Evolutionary conservation across 2,329 filamentous ascomycete species (phyloP).

Genomic region (Colletotrichum camelliae): DNA sequence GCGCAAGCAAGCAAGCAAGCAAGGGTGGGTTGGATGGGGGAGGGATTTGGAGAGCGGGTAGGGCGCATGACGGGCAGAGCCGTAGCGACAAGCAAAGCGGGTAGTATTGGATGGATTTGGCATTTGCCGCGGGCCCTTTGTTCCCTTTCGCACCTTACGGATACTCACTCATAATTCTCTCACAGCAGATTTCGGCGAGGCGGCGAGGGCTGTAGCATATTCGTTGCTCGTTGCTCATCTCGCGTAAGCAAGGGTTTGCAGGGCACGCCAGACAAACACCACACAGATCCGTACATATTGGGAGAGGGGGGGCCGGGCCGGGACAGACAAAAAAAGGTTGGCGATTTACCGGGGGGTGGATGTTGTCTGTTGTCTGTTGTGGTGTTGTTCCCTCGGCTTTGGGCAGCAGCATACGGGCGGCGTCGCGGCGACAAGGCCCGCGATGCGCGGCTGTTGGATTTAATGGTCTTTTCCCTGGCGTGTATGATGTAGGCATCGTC

Average conservation of each 20-base stretch:
- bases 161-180: not conserved
- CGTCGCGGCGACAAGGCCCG: not conserved
- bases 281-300: not conserved
- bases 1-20: not conserved
- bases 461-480: not conserved
- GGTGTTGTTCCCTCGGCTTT: not conserved
- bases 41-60: not conserved
- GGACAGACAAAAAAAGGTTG: not conserved
- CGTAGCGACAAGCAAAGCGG: not conserved
- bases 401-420: not conserved
- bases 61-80: not conserved
- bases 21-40: not conserved
- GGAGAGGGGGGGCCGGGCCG: not conserved
- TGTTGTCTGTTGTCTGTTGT: not conserved
- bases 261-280: slow-evolving; percentile 9
- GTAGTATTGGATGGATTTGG: not conserved
- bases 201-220: not conserved
- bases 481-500: not conserved
- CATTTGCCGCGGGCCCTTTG: not conserved
- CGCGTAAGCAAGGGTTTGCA: not conserved
- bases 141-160: not conserved
- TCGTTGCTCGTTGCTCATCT: not conserved
- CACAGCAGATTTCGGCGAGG: not conserved
- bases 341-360: not conserved
- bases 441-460: not conserved